Evolutionary conservation across 768 basidiomycete genomes (phyloP), one percentile per base, ranked within the genome.

Genomic region (Glaciozyma antarctica): DNA sequence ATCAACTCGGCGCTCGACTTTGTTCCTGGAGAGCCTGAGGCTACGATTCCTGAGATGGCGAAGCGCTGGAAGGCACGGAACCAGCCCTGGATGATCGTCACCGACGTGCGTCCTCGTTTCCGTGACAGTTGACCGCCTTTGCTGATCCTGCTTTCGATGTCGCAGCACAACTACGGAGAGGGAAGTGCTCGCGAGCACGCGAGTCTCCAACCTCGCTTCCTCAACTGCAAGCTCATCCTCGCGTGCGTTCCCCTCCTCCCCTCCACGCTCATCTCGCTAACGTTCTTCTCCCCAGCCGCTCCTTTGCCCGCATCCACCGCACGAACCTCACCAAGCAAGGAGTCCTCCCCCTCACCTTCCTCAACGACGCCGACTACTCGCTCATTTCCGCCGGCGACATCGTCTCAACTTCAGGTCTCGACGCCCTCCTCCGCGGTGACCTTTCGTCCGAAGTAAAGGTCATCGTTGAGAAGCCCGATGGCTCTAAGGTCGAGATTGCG

Each of bases 131-230:
- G 2, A 21, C 2, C 32, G 24, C 13, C 3, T 16, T 22, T 32
- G 34, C 24, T 44, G 38, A 41, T 0, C 22, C 1, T 24, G 13
- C 5, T 5, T 38, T 32, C 49, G n/a, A 8, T 38, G 0, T n/a
- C 2, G 7, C 63, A 78, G 77, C 72, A 64, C 68, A 95, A 94
- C 75, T 94, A 97, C 75, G 95, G 95, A 3, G 95, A 99, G 77
- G 95, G 95, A 34, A 93, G 90, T 72, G 95, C 95, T 12, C 84
- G 95, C 62, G 95, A 99, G 77, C 95, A 99, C 76, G 95, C 95
- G 44, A 92, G 95, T 26, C 81, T 99, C 43, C 94, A 98, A 75
- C 95, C 95, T 30, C 84, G 95, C 24, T 95, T 68, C 62, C 64
- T 75, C 41, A 68, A 68, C 41, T 63, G 56, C 61, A 73, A 75